Evolutionary conservation across 2,329 filamentous ascomycete genomes (phyloP), one percentile per base, ranked within the genome.

Genomic region (Fusarium falciforme): DNA sequence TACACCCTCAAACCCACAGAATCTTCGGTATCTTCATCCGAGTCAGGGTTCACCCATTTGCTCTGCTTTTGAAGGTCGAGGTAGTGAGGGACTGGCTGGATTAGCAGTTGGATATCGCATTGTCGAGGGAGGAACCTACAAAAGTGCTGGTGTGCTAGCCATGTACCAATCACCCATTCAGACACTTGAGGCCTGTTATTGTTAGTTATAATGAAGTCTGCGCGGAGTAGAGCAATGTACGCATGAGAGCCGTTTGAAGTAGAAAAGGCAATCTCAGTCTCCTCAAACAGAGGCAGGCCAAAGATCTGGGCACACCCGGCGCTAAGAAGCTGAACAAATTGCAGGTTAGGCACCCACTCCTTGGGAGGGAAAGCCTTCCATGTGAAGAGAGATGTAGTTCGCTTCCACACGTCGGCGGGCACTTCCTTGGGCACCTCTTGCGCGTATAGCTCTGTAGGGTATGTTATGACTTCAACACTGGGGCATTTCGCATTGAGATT

Each of bases 1-100:
- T 62, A 66, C 67, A 69, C 49, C 20, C 62, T 27, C 36, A 69
- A 52, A 0, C 62, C 67, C 5, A 76, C 73, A 42, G 75, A 72
- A 64, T 74, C 61, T 47, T 76, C 71, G 40, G 67, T 69, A 20
- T 69, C 67, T 33, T 69, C 67, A 17, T 69, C 62, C 5, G 67
- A 66, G 9, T 25, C 40, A 29, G 67, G 67, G 6, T 69, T 58
- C 14, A 72, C 61, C 73, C 74, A 61, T 59, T 44, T 49, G 9
- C 38, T 64, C 17, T 44, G 36, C 58, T 70, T 72, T 61, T 74
- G 49, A 29, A 36, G 66, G 29, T 74, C 68, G 12, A 62, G n/a
- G 64, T 67, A 61, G 54, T 70, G 63, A 47, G 61, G 68, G 44
- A 72, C 33, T 72, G 14, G 11, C 61, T 63, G n/a, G 66, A 49